Evolutionary conservation across 2,329 filamentous ascomycete species (phyloP).

Genomic region (Penicillium sp.): DNA sequence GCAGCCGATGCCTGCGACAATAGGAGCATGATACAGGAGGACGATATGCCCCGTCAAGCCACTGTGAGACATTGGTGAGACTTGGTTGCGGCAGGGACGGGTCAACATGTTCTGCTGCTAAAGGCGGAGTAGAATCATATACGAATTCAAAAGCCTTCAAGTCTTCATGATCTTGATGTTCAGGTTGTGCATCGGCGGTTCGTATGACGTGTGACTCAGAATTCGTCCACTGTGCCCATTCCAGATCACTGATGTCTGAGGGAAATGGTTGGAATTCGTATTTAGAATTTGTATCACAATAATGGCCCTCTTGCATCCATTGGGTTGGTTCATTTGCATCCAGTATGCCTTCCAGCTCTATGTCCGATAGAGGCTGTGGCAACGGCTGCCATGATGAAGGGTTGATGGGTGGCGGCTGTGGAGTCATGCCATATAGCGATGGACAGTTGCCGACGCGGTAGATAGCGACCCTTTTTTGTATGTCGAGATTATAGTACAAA

Average conservation of each 20-base stretch:
- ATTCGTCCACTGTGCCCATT: slow-evolving; percentile 12
- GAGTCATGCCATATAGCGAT: slow-evolving; percentile 11
- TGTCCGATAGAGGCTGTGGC: slow-evolving; percentile 10
- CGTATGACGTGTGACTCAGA: slow-evolving; percentile 1
- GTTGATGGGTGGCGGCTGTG: neutral
- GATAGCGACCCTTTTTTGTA: neutral
- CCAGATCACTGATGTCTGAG: slow-evolving; percentile 5
- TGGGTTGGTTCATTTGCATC: slow-evolving; percentile 1
- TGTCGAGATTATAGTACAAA: no score
- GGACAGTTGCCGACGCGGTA: neutral
- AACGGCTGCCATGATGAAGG: slow-evolving; percentile 6
- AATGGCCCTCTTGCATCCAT: slow-evolving; percentile 6
- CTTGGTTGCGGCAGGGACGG: neutral
- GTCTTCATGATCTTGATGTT: neutral
- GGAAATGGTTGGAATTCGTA: slow-evolving; percentile 16
- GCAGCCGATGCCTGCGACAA: slow-evolving; percentile 46
- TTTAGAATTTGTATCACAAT: neutral
- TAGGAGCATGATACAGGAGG: slow-evolving; percentile 46
- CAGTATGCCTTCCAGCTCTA: slow-evolving; percentile 8
- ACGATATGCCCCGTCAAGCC: slow-evolving; percentile 43
- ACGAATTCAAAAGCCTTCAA: neutral
- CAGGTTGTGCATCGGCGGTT: neutral
- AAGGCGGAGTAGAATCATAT: neutral
- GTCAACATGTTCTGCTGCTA: neutral
- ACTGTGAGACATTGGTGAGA: slow-evolving; percentile 30